Percentiles rank a stretch among this genome's conserved stretches.
phyloP scores from a whole-genome alignment of 2,329 filamentous ascomycete species.

The Stylonectria norvegica region DNA sequence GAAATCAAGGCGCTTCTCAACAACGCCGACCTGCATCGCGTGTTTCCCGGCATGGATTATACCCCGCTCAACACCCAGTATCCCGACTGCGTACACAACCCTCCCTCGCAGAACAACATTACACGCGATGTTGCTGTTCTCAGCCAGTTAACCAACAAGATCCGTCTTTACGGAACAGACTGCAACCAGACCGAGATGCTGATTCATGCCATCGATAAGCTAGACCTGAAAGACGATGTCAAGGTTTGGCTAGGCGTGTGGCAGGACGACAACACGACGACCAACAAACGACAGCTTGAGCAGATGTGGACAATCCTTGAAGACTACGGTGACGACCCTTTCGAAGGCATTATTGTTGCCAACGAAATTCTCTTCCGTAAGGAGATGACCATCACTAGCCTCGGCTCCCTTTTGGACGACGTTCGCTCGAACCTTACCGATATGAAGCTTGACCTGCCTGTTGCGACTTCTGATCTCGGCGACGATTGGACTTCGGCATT shows the following conservation, averaged over 20 bases:
- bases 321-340: slow-evolving; percentile 61
- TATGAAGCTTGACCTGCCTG: slow-evolving; percentile 65
- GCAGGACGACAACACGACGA: slow-evolving; percentile 80
- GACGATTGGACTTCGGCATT: slow-evolving; percentile 77
- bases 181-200: slow-evolving; percentile 98
- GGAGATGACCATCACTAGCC: slow-evolving; percentile 62
- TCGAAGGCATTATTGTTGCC: slow-evolving; percentile 78
- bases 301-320: slow-evolving; percentile 86
- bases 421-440: slow-evolving; percentile 71
- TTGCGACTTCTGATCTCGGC: slow-evolving; percentile 86
- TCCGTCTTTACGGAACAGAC: slow-evolving; percentile 90
- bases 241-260: slow-evolving; percentile 95
- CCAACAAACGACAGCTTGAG: slow-evolving; percentile 74
- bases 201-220: slow-evolving; percentile 71
- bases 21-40: slow-evolving; percentile 80
- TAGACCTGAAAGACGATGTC: slow-evolving; percentile 67
- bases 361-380: slow-evolving; percentile 77
- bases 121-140: slow-evolving; percentile 88
- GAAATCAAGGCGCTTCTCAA: slow-evolving; percentile 81
- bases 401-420: slow-evolving; percentile 61
- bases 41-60: slow-evolving; percentile 94
- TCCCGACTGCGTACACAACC: slow-evolving; percentile 71
- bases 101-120: slow-evolving; percentile 89
- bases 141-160: slow-evolving; percentile 81
- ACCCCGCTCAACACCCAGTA: slow-evolving; percentile 90